These are phyloP conservation scores for Torulaspora franciscae DNA, from an alignment of 805 yeast genomes.

Conservation along the genomic window DNA sequence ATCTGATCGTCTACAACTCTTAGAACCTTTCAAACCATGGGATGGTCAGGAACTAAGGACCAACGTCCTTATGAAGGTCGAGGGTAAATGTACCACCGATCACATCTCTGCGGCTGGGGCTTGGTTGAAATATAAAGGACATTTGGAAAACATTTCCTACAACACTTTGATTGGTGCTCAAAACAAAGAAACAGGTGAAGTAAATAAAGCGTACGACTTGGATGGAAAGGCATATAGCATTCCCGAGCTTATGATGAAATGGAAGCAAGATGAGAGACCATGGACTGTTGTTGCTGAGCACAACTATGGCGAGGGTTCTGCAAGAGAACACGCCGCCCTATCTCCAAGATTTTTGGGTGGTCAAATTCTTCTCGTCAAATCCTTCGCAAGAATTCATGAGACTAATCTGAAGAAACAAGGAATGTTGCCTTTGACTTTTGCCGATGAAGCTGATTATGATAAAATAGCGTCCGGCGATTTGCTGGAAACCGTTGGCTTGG, in stretches of 20 bases:
- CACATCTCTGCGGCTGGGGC: conserved; percentile 98
- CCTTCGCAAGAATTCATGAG: conserved; percentile 97
- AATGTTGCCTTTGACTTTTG: conserved; percentile 90
- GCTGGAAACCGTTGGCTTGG: conserved; percentile 66
- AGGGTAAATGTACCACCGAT: conserved; percentile 98
- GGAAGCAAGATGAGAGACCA: conserved; percentile 79
- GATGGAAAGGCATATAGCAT: conserved; percentile 74
- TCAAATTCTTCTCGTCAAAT: conserved; percentile 77
- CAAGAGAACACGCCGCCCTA: conserved; percentile 97
- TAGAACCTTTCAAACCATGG: conserved; percentile 88
- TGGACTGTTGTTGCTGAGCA: conserved; percentile 98
- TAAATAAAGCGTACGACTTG: conserved; percentile 81
- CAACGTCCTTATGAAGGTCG: conserved; percentile 78
- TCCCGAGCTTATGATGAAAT: conserved; percentile 94
- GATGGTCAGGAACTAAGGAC: conserved; percentile 75
- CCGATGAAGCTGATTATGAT: conserved; percentile 85
- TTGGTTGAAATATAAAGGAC: conserved; percentile 98
- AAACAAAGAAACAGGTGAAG: conserved; percentile 95
- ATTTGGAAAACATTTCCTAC: conserved; percentile 88
- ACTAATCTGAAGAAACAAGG: conserved; percentile 98
- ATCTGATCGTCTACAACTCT: conserved; percentile 86
- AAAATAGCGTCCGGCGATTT: conserved; percentile 69
- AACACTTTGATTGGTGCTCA: conserved; percentile 96
- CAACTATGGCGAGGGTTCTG: conserved; percentile 98
- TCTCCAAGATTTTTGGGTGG: conserved; percentile 96